These are phyloP conservation scores for Areca catechu DNA, from an alignment of 176 grass and related monocot genomes.

Conservation along the genomic window DNA sequence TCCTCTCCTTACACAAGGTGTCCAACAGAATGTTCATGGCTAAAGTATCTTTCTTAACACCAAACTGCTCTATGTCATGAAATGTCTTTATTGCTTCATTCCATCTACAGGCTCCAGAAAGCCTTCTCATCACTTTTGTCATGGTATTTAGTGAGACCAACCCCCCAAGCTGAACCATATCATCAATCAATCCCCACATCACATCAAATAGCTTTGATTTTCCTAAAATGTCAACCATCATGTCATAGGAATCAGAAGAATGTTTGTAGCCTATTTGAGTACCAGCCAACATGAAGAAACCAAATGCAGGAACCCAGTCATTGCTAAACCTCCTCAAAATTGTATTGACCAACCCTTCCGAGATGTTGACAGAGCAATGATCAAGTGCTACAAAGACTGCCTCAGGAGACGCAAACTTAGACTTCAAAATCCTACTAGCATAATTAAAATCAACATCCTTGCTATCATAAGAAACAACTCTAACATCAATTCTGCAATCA, in stretches of 20 bases:
- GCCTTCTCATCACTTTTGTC: conserved; percentile 79
- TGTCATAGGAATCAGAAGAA: conserved; percentile 36
- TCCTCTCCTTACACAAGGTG: conserved; percentile 79
- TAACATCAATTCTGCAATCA: not conserved
- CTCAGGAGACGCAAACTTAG: conserved; percentile 43
- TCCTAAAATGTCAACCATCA: conserved; percentile 64
- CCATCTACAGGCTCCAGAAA: conserved; percentile 52
- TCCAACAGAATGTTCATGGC: conserved; percentile 72
- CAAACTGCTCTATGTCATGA: conserved; percentile 42
- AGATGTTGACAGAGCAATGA: conserved; percentile 38
- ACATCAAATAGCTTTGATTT: conserved; percentile 66
- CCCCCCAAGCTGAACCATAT: conserved; percentile 45
- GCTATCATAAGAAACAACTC: conserved; percentile 11
- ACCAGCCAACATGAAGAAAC: conserved; percentile 76
- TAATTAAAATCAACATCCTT: conserved; percentile 42
- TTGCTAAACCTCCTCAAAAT: conserved; percentile 53
- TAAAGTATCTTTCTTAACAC: conserved; percentile 52
- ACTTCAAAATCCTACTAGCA: conserved; percentile 37
- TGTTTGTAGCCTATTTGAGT: conserved; percentile 39
- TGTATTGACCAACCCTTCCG: conserved; percentile 37
- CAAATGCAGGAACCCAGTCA: conserved; percentile 59
- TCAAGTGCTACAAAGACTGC: conserved; percentile 48
- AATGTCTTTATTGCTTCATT: conserved; percentile 48
- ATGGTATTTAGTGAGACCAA: conserved; percentile 54
- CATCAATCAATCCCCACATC: conserved; percentile 58